Conservation (phyloP, 1,139 yeast species). For the Zygosaccharomyces pseudobailii region DNA sequence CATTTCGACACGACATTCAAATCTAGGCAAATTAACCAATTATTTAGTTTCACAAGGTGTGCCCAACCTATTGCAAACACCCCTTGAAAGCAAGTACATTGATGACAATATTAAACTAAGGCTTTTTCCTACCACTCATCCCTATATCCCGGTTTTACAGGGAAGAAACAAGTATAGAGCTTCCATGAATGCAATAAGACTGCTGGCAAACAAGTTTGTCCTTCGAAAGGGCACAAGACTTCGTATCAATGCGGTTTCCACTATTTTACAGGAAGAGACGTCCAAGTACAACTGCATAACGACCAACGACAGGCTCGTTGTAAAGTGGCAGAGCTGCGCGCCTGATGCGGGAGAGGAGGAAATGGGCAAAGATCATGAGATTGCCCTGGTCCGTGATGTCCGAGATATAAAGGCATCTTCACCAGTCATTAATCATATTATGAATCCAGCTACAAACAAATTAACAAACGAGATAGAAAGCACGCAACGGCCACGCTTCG, state of each 20-base stretch:
- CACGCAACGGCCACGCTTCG: slow-evolving; percentile 36
- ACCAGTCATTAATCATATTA: slow-evolving; percentile 16
- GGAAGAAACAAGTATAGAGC: slow-evolving; percentile 59
- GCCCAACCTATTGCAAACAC: slow-evolving; percentile 50
- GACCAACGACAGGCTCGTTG: slow-evolving; percentile 47
- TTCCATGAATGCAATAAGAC: slow-evolving; percentile 45
- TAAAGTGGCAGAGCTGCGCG: slow-evolving; percentile 61
- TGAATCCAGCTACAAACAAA: slow-evolving; percentile 13
- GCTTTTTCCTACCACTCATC: slow-evolving; percentile 58
- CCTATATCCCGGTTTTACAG: slow-evolving; percentile 54
- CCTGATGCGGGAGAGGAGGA: slow-evolving; percentile 39
- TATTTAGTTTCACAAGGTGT: slow-evolving; percentile 44
- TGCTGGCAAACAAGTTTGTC: slow-evolving; percentile 50
- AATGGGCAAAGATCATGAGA: slow-evolving; percentile 4
- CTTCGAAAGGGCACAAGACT: slow-evolving; percentile 34
- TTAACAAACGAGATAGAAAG: slow-evolving; percentile 1
- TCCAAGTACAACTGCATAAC: slow-evolving; percentile 28
- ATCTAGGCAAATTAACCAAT: slow-evolving; percentile 57
- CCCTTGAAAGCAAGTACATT: slow-evolving; percentile 48
- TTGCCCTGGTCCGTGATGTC: slow-evolving; percentile 14
- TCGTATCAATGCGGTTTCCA: slow-evolving; percentile 17
- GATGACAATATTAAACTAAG: slow-evolving; percentile 53
- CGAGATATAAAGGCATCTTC: slow-evolving; percentile 10
- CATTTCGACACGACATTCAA: slow-evolving; percentile 37
- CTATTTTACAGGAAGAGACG: slow-evolving; percentile 12